These are phyloP conservation scores for Cochlearia excelsa DNA, from an alignment of 345 rosid species.

Conservation along the genomic window DNA sequence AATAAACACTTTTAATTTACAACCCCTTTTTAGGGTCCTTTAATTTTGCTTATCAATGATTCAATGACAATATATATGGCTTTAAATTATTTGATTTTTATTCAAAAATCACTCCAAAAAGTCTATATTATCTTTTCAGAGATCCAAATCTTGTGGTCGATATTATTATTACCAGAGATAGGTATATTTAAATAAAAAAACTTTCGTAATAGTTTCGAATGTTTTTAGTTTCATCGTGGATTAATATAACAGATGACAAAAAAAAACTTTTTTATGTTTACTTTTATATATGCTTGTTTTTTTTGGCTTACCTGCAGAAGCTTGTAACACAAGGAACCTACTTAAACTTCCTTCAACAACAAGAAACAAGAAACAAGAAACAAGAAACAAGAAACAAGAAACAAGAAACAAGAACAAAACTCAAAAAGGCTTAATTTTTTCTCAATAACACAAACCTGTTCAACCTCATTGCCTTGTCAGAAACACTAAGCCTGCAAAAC, in stretches of 20 bases:
- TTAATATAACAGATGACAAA: too few relatives aligned
- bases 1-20: slow-evolving; percentile 35
- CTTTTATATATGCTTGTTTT: slow-evolving; percentile 19
- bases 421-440: not conserved
- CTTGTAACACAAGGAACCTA: slow-evolving; percentile 18
- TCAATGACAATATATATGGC: slow-evolving; percentile 2
- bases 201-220: too few relatives aligned
- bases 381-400: not conserved
- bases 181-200: not conserved
- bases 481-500: slow-evolving; percentile 37
- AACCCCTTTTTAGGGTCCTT: slow-evolving; percentile 26
- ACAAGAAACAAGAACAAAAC: slow-evolving; percentile 17
- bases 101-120: slow-evolving; percentile 8
- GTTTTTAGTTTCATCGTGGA: too few relatives aligned
- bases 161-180: not conserved
- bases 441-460: slow-evolving; percentile 28
- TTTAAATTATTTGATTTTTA: slow-evolving; percentile 18
- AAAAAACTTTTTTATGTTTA: slow-evolving; percentile 13
- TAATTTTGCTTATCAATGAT: slow-evolving; percentile 23
- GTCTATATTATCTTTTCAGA: slow-evolving; percentile 11
- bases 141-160: slow-evolving; percentile 27
- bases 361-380: slow-evolving; percentile 15
- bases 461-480: slow-evolving; percentile 30
- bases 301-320: slow-evolving; percentile 20
- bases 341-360: slow-evolving; percentile 6